Evolutionary conservation across 108 stramenopile species (phyloP).

Genomic region (Fistulifera pelliculosa): DNA sequence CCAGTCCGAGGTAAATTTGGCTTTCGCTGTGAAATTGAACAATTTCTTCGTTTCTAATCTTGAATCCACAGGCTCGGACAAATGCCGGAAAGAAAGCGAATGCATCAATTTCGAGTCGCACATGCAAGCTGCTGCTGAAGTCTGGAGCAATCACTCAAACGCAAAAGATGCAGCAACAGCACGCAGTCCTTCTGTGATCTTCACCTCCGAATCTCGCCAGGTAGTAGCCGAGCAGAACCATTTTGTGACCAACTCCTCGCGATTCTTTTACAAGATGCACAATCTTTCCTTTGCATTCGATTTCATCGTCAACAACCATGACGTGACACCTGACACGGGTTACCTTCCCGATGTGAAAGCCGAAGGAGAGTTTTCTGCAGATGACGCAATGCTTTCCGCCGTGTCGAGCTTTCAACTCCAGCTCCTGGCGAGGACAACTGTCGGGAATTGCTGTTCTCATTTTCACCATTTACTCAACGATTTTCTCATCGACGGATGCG

Average conservation of each 20-base stretch:
- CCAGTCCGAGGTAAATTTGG: conserved; percentile 27
- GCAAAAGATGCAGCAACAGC: background rate
- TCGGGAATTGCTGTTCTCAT: conserved; percentile 25
- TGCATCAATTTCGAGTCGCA: conserved; percentile 29
- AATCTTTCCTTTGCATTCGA: background rate
- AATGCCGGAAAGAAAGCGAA: conserved; percentile 35
- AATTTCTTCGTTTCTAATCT: background rate
- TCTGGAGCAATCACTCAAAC: conserved; percentile 12
- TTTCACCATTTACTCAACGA: conserved; percentile 17
- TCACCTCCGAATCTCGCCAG: conserved; percentile 29
- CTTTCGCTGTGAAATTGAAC: too few species aligned
- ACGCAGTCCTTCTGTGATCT: conserved; percentile 11
- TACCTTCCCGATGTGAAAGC: background rate
- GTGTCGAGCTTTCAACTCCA: conserved; percentile 17
- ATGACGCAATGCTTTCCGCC: conserved; percentile 21
- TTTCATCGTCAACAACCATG: conserved; percentile 5
- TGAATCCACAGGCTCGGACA: conserved; percentile 26
- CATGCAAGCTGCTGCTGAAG: conserved; percentile 19
- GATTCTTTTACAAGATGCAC: background rate
- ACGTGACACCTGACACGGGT: conserved; percentile 17
- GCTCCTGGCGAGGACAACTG: conserved; percentile 9
- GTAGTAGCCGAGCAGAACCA: conserved; percentile 14
- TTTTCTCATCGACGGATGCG: conserved; percentile 18
- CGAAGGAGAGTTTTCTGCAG: background rate
- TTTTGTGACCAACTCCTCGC: background rate